These are phyloP conservation scores for Sporothrix variecibatus DNA, from an alignment of 2,329 filamentous ascomycete species.

Conservation along the genomic window DNA sequence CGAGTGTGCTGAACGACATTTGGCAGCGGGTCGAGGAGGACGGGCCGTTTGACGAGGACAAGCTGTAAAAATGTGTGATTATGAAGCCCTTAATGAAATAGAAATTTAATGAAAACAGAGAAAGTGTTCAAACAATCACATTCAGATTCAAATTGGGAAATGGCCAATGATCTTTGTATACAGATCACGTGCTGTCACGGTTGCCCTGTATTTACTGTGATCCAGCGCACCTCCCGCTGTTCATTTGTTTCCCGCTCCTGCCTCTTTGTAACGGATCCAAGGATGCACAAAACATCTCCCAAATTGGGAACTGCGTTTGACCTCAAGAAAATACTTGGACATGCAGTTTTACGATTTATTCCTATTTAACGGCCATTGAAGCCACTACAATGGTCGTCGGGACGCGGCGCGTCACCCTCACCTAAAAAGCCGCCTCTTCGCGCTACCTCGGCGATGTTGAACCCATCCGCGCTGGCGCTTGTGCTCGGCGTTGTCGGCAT, in stretches of 20 bases:
- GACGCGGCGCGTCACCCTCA: not conserved
- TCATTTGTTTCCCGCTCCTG: not conserved
- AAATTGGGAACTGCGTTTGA: not conserved
- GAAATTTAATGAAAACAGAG: not conserved
- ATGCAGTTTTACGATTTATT: not conserved
- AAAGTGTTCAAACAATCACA: not conserved
- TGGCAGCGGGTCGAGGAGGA: slow-evolving; percentile 31
- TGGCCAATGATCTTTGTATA: not conserved
- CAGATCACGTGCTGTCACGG: not conserved
- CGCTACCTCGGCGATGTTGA: slow-evolving; percentile 7
- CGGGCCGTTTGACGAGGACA: slow-evolving; percentile 31
- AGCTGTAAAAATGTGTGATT: slow-evolving; percentile 26
- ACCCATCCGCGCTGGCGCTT: not conserved
- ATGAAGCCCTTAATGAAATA: not conserved
- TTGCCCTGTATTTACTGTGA: not conserved
- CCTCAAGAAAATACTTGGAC: not conserved
- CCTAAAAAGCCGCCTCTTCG: not conserved
- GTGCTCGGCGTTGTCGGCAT: slow-evolving; percentile 1
- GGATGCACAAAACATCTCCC: not conserved
- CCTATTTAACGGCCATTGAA: not conserved
- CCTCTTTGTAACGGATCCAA: not conserved
- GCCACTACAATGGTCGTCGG: not conserved
- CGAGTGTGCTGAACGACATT: slow-evolving; percentile 32
- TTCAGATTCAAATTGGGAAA: not conserved
- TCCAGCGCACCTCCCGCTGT: not conserved